Conservation (phyloP, 306 rosid genomes). For the Rosa lucieae region DNA sequence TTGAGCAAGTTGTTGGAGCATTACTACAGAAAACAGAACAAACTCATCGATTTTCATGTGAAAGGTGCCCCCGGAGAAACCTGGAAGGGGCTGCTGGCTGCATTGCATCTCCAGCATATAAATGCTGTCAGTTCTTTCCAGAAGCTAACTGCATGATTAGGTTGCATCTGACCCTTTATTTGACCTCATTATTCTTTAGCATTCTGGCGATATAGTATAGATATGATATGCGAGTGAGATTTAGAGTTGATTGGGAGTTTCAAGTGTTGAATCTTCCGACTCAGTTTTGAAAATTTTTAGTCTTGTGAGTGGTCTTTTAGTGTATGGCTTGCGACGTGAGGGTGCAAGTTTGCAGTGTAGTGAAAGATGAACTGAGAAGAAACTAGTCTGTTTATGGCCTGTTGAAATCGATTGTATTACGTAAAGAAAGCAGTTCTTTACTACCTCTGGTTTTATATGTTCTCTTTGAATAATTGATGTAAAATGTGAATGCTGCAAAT, state of each 20-base stretch:
- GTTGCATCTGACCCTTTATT: constrained; percentile 7
- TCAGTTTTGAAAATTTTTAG: constrained; percentile 21
- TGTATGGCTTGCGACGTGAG: constrained; percentile 1
- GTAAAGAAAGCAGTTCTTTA: not conserved
- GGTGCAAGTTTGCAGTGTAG: constrained; percentile 34
- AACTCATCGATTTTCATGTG: constrained; percentile 58
- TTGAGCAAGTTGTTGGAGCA: constrained; percentile 49
- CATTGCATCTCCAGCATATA: constrained; percentile 73
- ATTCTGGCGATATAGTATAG: constrained; percentile 52
- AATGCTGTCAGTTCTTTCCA: constrained; percentile 63
- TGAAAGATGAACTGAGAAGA: constrained; percentile 24
- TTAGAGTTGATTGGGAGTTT: constrained; percentile 29
- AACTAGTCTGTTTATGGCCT: constrained; percentile 2
- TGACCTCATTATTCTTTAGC: constrained; percentile 13
- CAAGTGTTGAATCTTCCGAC: constrained; percentile 34
- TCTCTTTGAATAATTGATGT: not conserved
- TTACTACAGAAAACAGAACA: constrained; percentile 47
- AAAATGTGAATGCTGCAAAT: not conserved
- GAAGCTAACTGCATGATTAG: constrained; percentile 78
- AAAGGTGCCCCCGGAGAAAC: constrained; percentile 65
- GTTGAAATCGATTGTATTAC: not conserved
- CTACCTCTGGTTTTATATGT: not conserved
- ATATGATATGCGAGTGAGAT: constrained; percentile 59
- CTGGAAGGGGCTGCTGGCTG: constrained; percentile 84
- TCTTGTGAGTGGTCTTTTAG: constrained; percentile 3